These are phyloP conservation scores for Podaxis mareebaensis DNA, from an alignment of 768 basidiomycete species.

Conservation along the genomic window DNA sequence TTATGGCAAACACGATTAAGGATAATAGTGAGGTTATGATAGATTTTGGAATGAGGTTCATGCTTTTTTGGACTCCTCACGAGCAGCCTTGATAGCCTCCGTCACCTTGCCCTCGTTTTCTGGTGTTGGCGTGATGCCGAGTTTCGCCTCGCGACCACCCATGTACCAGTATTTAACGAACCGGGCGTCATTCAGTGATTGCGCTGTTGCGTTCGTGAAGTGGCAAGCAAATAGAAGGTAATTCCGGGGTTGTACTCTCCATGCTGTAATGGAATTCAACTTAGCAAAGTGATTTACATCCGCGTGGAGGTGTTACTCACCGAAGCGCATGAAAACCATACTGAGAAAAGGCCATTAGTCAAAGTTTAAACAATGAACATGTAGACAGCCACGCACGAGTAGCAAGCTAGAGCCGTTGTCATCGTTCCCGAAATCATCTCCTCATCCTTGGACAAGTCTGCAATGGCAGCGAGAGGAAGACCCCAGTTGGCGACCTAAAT, in stretches of 20 bases:
- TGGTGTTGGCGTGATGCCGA: constrained; percentile 36
- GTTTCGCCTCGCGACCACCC: constrained; percentile 80
- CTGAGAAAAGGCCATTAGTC: constrained; percentile 29
- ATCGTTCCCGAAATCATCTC: constrained; percentile 96
- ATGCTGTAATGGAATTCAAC: constrained; percentile 51
- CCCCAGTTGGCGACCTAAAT: constrained; percentile 96
- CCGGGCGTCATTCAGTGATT: constrained; percentile 78
- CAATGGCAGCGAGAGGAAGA: constrained; percentile 88
- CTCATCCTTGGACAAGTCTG: constrained; percentile 92
- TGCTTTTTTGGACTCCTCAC: constrained; percentile 40
- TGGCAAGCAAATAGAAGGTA: constrained; percentile 96
- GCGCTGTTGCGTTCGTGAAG: constrained; percentile 86
- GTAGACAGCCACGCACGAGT: constrained; percentile 72
- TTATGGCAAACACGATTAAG: constrained; percentile 22
- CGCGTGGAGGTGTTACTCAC: constrained; percentile 41
- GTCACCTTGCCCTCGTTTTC: constrained; percentile 42
- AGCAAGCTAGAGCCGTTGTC: constrained; percentile 86
- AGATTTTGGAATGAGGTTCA: constrained; percentile 23
- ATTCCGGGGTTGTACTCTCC: constrained; percentile 94
- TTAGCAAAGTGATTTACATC: constrained; percentile 1
- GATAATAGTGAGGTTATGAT: constrained; percentile 13
- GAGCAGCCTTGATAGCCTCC: constrained; percentile 49
- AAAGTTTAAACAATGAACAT: neutral
- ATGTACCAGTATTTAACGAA: constrained; percentile 91
- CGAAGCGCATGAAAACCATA: constrained; percentile 94